A percentile compares a stretch with the other conserved stretches of the same genome.
Evolutionary conservation across 805 yeast species (phyloP).

Genomic region (Ogataea thermomethanolica): DNA sequence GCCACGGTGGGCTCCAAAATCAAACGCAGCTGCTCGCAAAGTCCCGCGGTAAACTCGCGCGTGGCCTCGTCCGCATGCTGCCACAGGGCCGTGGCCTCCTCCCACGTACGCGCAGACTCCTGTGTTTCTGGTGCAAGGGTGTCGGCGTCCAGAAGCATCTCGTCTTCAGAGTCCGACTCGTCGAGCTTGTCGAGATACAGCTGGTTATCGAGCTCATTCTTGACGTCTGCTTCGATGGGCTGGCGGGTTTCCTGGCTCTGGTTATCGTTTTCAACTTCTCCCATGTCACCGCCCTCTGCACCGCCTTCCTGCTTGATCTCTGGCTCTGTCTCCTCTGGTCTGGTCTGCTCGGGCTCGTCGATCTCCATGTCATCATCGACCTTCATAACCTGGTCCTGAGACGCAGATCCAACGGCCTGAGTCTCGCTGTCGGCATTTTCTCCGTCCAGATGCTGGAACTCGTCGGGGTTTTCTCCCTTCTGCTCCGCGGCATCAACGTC

Average conservation of each 20-base stretch:
- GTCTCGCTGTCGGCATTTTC: constrained; percentile 75
- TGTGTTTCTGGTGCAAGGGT: background rate
- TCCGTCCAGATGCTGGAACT: constrained; percentile 79
- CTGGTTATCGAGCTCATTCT: constrained; percentile 48
- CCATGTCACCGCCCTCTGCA: constrained; percentile 32
- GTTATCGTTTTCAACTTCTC: constrained; percentile 20
- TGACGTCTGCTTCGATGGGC: constrained; percentile 6
- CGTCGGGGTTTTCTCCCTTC: constrained; percentile 73
- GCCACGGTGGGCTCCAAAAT: constrained; percentile 94
- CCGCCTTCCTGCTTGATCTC: constrained; percentile 25
- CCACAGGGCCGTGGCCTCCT: constrained; percentile 79
- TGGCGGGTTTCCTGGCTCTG: constrained; percentile 3
- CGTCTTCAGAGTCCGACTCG: constrained; percentile 26
- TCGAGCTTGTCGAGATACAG: constrained; percentile 30
- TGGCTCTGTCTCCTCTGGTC: constrained; percentile 29
- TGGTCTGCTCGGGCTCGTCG: constrained; percentile 56
- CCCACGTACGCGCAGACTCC: constrained; percentile 32
- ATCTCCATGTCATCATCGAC: constrained; percentile 80
- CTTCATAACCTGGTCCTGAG: constrained; percentile 70
- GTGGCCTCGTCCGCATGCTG: constrained; percentile 78
- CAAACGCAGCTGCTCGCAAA: constrained; percentile 89
- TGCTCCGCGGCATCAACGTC: constrained; percentile 51
- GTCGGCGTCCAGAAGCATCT: constrained; percentile 25
- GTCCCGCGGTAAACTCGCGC: constrained; percentile 77
- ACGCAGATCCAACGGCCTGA: constrained; percentile 91